A percentile compares a stretch with the other conserved stretches of the same genome.
These are phyloP conservation scores for Cucurbitaria berberidis DNA, from an alignment of 2,329 filamentous ascomycete genomes.

Conservation along the genomic window DNA sequence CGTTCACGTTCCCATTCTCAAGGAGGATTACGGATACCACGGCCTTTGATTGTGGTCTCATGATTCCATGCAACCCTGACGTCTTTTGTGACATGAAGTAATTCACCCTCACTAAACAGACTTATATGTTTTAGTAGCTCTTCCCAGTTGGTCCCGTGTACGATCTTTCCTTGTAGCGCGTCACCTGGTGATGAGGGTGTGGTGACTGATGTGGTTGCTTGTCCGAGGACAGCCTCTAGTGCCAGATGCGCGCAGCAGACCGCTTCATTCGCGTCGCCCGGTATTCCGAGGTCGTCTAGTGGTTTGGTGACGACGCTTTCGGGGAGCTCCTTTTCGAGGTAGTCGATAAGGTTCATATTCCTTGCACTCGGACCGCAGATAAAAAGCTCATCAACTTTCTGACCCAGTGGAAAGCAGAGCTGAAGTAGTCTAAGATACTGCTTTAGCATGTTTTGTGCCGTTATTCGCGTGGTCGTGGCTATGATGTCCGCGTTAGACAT, in stretches of 20 bases:
- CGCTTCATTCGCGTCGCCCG: conserved; percentile 64
- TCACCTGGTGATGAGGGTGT: not conserved
- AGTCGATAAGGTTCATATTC: conserved; percentile 63
- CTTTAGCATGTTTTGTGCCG: conserved; percentile 63
- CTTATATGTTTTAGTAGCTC: conserved; percentile 10
- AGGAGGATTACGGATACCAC: conserved; percentile 6
- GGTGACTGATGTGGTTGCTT: conserved; percentile 1
- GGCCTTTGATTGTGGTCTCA: not conserved
- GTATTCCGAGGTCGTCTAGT: conserved; percentile 64
- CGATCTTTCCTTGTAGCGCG: conserved; percentile 11
- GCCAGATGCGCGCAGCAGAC: conserved; percentile 67
- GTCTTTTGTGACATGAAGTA: conserved; percentile 3
- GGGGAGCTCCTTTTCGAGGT: conserved; percentile 59
- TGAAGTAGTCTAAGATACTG: conserved; percentile 59
- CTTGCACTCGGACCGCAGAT: conserved; percentile 66
- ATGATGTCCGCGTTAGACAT: conserved; percentile 60
- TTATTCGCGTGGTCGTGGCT: conserved; percentile 65
- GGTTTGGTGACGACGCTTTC: conserved; percentile 57
- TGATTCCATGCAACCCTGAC: conserved; percentile 10
- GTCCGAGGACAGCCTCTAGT: conserved; percentile 57
- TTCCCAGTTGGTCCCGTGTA: conserved; percentile 24
- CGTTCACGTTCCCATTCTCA: not conserved
- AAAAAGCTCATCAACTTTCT: conserved; percentile 62
- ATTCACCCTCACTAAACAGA: conserved; percentile 20
- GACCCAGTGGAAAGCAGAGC: conserved; percentile 25